These are phyloP conservation scores for Pseudopyrenochaeta lycopersici DNA, from an alignment of 2,329 filamentous ascomycete species.

Conservation along the genomic window DNA sequence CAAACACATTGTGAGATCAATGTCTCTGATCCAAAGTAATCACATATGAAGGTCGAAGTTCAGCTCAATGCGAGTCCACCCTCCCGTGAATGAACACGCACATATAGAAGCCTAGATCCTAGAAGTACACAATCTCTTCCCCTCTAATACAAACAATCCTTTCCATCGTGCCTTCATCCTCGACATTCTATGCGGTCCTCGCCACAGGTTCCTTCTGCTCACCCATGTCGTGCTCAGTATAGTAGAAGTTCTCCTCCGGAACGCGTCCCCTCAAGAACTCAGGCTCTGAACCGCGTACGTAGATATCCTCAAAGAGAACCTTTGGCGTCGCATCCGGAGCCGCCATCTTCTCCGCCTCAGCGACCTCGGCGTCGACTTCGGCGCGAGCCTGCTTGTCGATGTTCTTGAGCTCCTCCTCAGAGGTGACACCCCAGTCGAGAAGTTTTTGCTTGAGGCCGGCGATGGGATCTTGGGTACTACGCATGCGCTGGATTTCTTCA, in stretches of 20 bases:
- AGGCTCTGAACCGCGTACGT: conserved; percentile 87
- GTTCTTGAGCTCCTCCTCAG: conserved; percentile 93
- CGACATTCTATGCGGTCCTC: conserved; percentile 37
- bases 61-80: conserved; percentile 11
- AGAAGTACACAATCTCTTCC: conserved; percentile 32
- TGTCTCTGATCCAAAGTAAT: not conserved
- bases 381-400: conserved; percentile 93
- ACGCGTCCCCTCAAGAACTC: conserved; percentile 86
- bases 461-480: conserved; percentile 97
- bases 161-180: not conserved
- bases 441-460: conserved; percentile 98
- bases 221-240: conserved; percentile 56
- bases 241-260: conserved; percentile 91
- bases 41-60: not conserved
- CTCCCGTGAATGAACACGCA: conserved; percentile 20
- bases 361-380: conserved; percentile 89
- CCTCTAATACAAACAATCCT: not conserved
- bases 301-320: conserved; percentile 96
- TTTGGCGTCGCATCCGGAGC: conserved; percentile 78
- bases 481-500: conserved; percentile 99
- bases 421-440: conserved; percentile 90
- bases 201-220: conserved; percentile 45
- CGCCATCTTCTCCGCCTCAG: conserved; percentile 86
- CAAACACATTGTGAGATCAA: no score
- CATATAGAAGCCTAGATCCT: conserved; percentile 27